A percentile compares a stretch with the other conserved stretches of the same genome.
Conservation (phyloP, 75 land plant genomes). For the Selaginella moellendorffii region DNA sequence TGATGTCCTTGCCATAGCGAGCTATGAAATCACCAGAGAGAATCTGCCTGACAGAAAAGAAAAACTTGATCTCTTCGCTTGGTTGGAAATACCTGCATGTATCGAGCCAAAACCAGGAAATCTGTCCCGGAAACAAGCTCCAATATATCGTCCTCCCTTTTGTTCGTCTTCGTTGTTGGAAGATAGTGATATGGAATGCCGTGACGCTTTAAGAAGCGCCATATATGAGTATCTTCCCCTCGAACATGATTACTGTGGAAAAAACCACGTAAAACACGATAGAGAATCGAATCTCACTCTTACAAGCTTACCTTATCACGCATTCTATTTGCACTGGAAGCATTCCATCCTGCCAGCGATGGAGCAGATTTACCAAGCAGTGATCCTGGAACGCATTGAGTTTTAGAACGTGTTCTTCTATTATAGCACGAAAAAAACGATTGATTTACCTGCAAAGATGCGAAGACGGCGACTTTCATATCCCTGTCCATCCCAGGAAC, state of each 20-base stretch:
- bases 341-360: conserved; percentile 83
- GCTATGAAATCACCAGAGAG: conserved; percentile 57
- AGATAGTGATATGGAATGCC: conserved; percentile 78
- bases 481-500: conserved; percentile 62
- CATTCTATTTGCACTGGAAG: conserved; percentile 71
- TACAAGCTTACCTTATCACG: conserved; percentile 95
- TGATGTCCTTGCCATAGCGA: conserved; percentile 70
- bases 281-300: too few relatives aligned
- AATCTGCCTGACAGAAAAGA: conserved; percentile 53
- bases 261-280: background rate
- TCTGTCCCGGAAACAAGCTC: conserved; percentile 61
- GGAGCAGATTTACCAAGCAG: conserved; percentile 74
- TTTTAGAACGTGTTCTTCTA: too few relatives aligned
- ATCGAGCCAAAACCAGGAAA: conserved; percentile 89
- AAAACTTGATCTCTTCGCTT: too few relatives aligned
- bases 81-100: conserved; percentile 98
- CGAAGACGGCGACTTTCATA: conserved; percentile 78
- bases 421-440: background rate
- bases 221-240: conserved; percentile 59
- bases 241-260: conserved; percentile 71
- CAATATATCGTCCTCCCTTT: conserved; percentile 76
- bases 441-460: conserved; percentile 65
- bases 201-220: conserved; percentile 71
- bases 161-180: conserved; percentile 36
- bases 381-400: conserved; percentile 63